Evolutionary conservation across 2,329 filamentous ascomycete species (phyloP).

Genomic region (Penicillium palitans): DNA sequence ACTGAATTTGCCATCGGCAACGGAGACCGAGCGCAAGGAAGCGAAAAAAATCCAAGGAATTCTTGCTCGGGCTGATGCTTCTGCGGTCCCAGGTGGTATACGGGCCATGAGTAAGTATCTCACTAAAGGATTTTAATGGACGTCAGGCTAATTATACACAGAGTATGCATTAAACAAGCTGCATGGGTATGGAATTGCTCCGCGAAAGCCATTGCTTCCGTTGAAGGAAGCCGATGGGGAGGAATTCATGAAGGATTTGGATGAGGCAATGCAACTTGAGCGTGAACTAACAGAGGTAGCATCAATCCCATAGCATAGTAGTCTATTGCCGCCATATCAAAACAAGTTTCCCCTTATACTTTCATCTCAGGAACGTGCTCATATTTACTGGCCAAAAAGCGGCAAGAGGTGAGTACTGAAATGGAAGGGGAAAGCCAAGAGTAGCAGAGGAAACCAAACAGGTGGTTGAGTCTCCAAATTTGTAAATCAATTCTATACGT

Average conservation of each 20-base stretch:
- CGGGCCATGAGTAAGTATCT: neutral
- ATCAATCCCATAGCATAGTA: neutral
- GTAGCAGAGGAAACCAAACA: neutral
- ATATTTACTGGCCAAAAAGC: neutral
- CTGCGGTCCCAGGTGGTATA: neutral
- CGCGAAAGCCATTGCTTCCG: neutral
- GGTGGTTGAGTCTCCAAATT: neutral
- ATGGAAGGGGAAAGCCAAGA: neutral
- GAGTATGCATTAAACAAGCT: neutral
- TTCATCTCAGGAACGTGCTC: neutral
- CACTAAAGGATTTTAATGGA: neutral
- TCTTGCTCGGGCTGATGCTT: neutral
- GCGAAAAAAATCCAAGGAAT: neutral
- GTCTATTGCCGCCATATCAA: neutral
- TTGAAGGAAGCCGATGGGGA: neutral
- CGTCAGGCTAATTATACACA: neutral
- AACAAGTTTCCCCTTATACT: neutral
- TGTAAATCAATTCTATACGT: neutral
- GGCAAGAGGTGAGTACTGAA: neutral
- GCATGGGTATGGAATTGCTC: neutral
- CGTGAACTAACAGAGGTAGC: neutral
- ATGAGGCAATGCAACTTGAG: neutral
- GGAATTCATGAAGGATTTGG: neutral
- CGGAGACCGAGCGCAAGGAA: neutral
- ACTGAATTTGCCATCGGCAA: slow-evolving; percentile 14